Conservation (phyloP, 2,329 filamentous ascomycete genomes). For the Colletotrichum cordylinicola region DNA sequence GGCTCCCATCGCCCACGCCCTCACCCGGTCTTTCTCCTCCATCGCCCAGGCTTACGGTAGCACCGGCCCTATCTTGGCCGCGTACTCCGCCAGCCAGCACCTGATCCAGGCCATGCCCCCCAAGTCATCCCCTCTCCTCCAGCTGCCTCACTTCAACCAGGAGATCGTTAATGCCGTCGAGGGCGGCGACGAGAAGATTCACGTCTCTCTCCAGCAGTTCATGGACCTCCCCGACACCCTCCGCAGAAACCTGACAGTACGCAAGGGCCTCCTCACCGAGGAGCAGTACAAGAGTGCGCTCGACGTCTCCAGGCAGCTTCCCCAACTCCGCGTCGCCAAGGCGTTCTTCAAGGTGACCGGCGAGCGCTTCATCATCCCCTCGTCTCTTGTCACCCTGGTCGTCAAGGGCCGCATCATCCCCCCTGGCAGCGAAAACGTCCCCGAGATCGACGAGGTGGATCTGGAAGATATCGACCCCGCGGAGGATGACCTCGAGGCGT, state of each 20-base stretch:
- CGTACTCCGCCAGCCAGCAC: constrained; percentile 83
- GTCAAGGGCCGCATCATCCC: constrained; percentile 95
- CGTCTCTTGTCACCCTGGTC: constrained; percentile 90
- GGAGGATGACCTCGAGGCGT: constrained; percentile 88
- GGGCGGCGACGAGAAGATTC: constrained; percentile 71
- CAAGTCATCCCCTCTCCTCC: constrained; percentile 83
- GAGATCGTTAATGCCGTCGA: constrained; percentile 71
- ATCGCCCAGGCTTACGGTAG: constrained; percentile 89
- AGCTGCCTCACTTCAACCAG: constrained; percentile 86
- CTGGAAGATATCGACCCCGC: constrained; percentile 91
- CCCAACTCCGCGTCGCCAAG: constrained; percentile 83
- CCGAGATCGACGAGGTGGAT: constrained; percentile 77
- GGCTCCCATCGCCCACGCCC: constrained; percentile 81
- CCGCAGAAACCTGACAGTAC: constrained; percentile 74
- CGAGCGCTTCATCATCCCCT: constrained; percentile 90
- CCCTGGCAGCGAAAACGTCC: constrained; percentile 78
- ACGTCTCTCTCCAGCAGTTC: constrained; percentile 83
- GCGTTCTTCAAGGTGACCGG: constrained; percentile 99
- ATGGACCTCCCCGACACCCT: constrained; percentile 82
- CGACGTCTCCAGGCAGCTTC: constrained; percentile 81
- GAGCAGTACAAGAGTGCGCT: constrained; percentile 79
- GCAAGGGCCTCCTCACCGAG: constrained; percentile 73
- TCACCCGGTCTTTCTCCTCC: constrained; percentile 86
- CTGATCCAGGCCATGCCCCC: constrained; percentile 90
- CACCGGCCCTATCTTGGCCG: constrained; percentile 80